These are phyloP conservation scores for Candida glucosophila DNA, from an alignment of 1,139 yeast species.

Conservation along the genomic window DNA sequence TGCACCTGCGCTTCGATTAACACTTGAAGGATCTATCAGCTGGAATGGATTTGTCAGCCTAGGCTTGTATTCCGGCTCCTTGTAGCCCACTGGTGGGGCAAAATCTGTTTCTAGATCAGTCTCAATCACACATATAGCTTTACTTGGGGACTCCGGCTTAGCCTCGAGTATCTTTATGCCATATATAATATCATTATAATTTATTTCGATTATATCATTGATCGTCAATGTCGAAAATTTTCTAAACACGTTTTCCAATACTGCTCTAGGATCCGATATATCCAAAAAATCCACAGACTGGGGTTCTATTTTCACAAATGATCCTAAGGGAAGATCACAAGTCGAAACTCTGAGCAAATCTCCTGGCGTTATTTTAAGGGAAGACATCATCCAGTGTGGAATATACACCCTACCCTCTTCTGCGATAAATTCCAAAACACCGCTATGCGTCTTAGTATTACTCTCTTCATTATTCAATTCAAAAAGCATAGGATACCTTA, in stretches of 20 bases:
- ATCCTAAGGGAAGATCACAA: conserved; percentile 78
- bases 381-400: conserved; percentile 96
- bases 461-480: conserved; percentile 65
- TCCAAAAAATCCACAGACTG: conserved; percentile 90
- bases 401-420: conserved; percentile 94
- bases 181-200: conserved; percentile 72
- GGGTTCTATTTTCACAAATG: conserved; percentile 89
- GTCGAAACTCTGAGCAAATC: conserved; percentile 65
- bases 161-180: conserved; percentile 82
- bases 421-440: conserved; percentile 92
- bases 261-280: conserved; percentile 94
- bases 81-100: conserved; percentile 98
- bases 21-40: conserved; percentile 27
- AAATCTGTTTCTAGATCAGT: conserved; percentile 96
- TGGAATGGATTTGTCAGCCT: conserved; percentile 24
- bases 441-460: conserved; percentile 63
- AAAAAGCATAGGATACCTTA: conserved; percentile 93
- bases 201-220: conserved; percentile 76
- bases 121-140: conserved; percentile 88
- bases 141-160: conserved; percentile 60
- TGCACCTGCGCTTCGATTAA: conserved; percentile 37
- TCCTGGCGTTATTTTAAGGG: conserved; percentile 69
- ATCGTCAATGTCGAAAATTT: conserved; percentile 85
- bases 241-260: conserved; percentile 81
- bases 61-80: conserved; percentile 66